Base-by-base conservation (phyloP, 805 yeast genomes). In the Lachancea cidri region DNA sequence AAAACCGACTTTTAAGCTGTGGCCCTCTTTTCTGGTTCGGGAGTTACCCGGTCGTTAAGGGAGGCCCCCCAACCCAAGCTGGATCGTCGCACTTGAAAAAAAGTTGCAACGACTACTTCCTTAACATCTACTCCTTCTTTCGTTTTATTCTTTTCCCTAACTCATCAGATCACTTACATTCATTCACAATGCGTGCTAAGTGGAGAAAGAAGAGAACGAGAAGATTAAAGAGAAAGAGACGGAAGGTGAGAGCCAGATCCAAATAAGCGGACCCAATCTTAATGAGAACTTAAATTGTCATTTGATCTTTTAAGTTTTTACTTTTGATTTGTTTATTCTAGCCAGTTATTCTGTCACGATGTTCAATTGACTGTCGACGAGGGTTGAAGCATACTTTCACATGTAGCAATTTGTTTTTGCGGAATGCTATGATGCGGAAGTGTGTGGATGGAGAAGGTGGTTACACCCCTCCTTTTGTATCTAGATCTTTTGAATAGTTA, bases 151-250 rank as follows among this genome's bases (percentile, higher is more conserved):
- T 41, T 14, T 24, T 33, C 41, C 41, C 35, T 36, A 43, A 30
- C 35, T 35, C 41, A 22, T 39, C 40, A 45, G 31, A 49, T 36
- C 46, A 47, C 54, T 45, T 41, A 44, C 50, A 48, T 50, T 50
- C 42, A 46, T 48, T 50, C 66, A 65, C 67, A 66, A 85, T 85
- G 95, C 84, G 95, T 83, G 82, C 85, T 77, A 89, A 89, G 85
- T 89, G 97, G 98, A 91, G 96, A 86, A 91, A 91, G 86, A 91
- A 91, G 95, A 91, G 98, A 89, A 95, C 85, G 76, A 89, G 98
- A 86, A 87, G 98, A 86, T 86, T 91, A 72, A 91, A 91, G 86
- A 87, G 97, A 82, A 91, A 91, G 95, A 86, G 98, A 85, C 96
- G 98, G 97, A 91, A 91, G 96, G 96, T 91, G 69, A 87, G 98